Evolutionary conservation across 768 basidiomycete species (phyloP).

Genomic region (Leccinum olivaceopallidum): DNA sequence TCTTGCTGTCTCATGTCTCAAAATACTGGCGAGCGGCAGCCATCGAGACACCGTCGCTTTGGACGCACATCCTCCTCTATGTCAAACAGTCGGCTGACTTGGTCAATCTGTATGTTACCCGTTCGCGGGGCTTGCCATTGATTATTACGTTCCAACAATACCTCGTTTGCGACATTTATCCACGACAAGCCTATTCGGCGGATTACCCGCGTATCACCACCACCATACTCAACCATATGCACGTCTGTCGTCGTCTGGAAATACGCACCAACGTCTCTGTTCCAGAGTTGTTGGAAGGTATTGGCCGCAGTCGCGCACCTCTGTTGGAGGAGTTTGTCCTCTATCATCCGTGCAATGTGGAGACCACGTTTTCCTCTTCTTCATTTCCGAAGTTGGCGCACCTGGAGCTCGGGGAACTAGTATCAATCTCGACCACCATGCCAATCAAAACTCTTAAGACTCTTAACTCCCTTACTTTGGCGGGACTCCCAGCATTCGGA

Average conservation of each 20-base stretch:
- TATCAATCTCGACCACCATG: conserved; percentile 21
- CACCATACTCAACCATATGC: conserved; percentile 30
- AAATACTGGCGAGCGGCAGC: conserved; percentile 43
- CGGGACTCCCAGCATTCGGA: conserved; percentile 23
- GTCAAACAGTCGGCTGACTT: conserved; percentile 29
- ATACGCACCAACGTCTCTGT: conserved; percentile 26
- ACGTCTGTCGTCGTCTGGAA: conserved; percentile 28
- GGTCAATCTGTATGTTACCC: conserved; percentile 28
- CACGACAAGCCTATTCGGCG: conserved; percentile 17
- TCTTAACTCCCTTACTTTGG: conserved; percentile 27
- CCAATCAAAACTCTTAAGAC: conserved; percentile 17
- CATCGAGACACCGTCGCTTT: conserved; percentile 39
- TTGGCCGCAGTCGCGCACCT: conserved; percentile 24
- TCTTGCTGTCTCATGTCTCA: conserved; percentile 44
- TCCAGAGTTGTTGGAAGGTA: conserved; percentile 26
- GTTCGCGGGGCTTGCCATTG: conserved; percentile 28
- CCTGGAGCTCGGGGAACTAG: conserved; percentile 24
- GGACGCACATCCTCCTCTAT: conserved; percentile 35
- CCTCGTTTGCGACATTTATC: conserved; percentile 20
- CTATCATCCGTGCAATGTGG: conserved; percentile 21
- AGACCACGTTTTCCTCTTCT: conserved; percentile 16
- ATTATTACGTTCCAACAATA: conserved; percentile 25
- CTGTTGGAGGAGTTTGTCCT: conserved; percentile 28
- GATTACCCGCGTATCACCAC: conserved; percentile 25
- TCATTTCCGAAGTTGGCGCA: conserved; percentile 24